Evolutionary conservation across 2,329 filamentous ascomycete species (phyloP).

Genomic region (Diplodia intermedia): DNA sequence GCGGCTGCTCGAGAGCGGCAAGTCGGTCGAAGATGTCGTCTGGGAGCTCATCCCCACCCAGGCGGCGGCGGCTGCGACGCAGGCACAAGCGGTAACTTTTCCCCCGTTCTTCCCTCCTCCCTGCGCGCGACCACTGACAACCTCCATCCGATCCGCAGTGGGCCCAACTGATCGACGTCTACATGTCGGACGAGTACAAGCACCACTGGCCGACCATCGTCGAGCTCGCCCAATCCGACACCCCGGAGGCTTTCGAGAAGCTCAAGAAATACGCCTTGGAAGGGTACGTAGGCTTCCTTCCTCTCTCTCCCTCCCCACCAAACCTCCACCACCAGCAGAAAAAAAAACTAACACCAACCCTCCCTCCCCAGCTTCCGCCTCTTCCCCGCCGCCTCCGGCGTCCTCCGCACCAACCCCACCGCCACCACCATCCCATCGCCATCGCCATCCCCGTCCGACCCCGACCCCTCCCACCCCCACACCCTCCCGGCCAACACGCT

Average conservation of each 20-base stretch:
- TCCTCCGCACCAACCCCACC: slow-evolving; percentile 28
- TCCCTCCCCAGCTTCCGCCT: slow-evolving; percentile 24
- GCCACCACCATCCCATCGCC: neutral
- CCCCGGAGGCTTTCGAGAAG: slow-evolving; percentile 24
- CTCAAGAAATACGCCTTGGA: slow-evolving; percentile 34
- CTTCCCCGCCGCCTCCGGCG: slow-evolving; percentile 19
- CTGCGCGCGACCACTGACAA: neutral
- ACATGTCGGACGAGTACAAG: slow-evolving; percentile 33
- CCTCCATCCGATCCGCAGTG: neutral
- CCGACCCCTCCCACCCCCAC: slow-evolving; percentile 1
- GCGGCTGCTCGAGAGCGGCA: slow-evolving; percentile 33
- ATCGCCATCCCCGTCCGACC: slow-evolving; percentile 1
- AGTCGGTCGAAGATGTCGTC: slow-evolving; percentile 33
- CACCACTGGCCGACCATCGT: slow-evolving; percentile 34
- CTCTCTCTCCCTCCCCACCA: neutral
- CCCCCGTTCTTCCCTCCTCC: no score
- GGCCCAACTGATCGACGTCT: slow-evolving; percentile 34
- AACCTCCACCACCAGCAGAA: no score
- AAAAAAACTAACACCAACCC: neutral
- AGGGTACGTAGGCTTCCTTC: neutral
- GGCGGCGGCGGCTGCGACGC: slow-evolving; percentile 26
- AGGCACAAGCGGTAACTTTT: slow-evolving; percentile 32
- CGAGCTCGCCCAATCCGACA: slow-evolving; percentile 21
- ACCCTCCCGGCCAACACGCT: slow-evolving; percentile 28
- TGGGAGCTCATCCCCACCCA: slow-evolving; percentile 30